Percentiles rank a stretch among this genome's conserved stretches.
Conservation (phyloP, 2,329 filamentous ascomycete genomes). For the Bisporella sp. region DNA sequence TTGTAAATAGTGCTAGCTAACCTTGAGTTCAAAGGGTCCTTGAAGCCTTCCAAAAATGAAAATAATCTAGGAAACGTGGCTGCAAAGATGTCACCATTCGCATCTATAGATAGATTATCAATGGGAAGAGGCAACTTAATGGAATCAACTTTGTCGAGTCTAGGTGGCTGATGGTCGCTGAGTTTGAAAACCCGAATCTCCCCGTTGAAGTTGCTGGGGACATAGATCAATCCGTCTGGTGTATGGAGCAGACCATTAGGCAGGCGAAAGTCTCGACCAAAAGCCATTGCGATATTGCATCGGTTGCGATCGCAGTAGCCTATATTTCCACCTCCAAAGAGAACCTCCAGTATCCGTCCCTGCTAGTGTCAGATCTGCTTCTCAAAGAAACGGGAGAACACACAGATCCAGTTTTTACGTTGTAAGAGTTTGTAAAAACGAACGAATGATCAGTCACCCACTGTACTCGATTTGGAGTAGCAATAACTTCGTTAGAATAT, state of each 20-base stretch:
- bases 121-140: constrained; percentile 25
- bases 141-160: constrained; percentile 16
- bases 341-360: constrained; percentile 21
- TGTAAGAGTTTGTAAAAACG: constrained; percentile 32
- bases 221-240: constrained; percentile 28
- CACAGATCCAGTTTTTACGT: constrained; percentile 23
- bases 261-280: constrained; percentile 17
- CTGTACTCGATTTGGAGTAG: constrained; percentile 31
- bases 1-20: constrained; percentile 19
- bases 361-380: constrained; percentile 3
- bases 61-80: constrained; percentile 26
- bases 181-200: constrained; percentile 3
- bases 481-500: constrained; percentile 23
- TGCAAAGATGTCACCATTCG: constrained; percentile 28
- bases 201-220: constrained; percentile 20
- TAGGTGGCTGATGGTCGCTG: background rate
- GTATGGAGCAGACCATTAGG: constrained; percentile 29
- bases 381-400: constrained; percentile 4
- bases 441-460: constrained; percentile 28
- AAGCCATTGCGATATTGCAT: constrained; percentile 21
- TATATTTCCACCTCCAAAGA: constrained; percentile 25
- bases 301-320: constrained; percentile 22
- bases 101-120: constrained; percentile 32
- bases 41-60: constrained; percentile 14
- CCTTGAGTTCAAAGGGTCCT: constrained; percentile 16